These are phyloP conservation scores for Globisporangium abappressorium DNA, from an alignment of 352 stramenopile genomes.

Conservation along the genomic window DNA sequence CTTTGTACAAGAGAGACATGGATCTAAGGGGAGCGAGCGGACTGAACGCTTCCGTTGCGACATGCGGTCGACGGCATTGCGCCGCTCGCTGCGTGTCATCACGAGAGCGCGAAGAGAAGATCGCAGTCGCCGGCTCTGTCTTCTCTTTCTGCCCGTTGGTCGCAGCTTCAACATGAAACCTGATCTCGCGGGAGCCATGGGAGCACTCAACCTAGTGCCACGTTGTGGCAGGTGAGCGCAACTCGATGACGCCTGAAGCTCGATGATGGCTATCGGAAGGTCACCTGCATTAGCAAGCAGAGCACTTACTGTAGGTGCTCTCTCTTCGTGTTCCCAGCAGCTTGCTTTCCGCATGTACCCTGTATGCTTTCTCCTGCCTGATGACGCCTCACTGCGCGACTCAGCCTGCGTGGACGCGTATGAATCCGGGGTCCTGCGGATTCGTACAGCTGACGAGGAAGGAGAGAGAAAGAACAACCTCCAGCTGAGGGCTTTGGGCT, in stretches of 20 bases:
- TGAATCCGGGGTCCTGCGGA: not conserved
- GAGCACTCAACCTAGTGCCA: too few relatives aligned
- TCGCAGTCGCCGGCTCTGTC: not conserved
- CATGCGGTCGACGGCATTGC: not conserved
- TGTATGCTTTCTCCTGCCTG: not conserved
- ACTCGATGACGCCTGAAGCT: too few relatives aligned
- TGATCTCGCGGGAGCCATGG: too few relatives aligned
- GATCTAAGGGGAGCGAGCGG: not conserved
- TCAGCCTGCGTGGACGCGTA: not conserved
- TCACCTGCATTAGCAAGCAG: too few relatives aligned
- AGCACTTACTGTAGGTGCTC: not conserved
- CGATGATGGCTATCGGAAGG: too few relatives aligned
- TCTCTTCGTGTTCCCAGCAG: not conserved
- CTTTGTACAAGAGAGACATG: not conserved
- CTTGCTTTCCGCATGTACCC: not conserved
- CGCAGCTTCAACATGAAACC: too few relatives aligned
- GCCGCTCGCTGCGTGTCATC: not conserved
- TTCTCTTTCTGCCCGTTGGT: not conserved
- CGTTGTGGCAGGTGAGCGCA: too few relatives aligned
- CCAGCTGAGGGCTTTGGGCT: not conserved
- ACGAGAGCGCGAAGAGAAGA: not conserved
- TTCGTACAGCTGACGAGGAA: not conserved
- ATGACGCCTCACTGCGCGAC: not conserved
- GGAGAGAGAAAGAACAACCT: not conserved
- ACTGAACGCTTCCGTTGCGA: not conserved